Evolutionary conservation across 768 basidiomycete species (phyloP).

Genomic region (Cyclocybe cylindracea): DNA sequence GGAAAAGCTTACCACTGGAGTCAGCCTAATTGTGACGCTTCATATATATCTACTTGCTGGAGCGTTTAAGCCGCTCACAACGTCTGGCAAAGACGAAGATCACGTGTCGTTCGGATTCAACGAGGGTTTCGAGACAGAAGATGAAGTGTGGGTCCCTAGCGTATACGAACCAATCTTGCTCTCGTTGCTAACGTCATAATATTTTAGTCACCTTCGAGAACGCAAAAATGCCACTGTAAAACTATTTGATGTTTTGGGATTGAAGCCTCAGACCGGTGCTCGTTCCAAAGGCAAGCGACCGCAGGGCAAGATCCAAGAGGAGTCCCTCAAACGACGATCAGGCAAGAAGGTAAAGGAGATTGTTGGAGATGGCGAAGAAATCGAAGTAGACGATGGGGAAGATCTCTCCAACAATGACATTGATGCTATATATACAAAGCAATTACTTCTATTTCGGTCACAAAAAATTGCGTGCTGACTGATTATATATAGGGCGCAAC

Average conservation of each 20-base stretch:
- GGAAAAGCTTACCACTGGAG: constrained; percentile 66
- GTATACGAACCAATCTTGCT: neutral
- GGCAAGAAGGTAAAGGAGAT: constrained; percentile 59
- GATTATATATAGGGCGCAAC: constrained; percentile 65
- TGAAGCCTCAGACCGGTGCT: constrained; percentile 62
- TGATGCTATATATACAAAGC: constrained; percentile 85
- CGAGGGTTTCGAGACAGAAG: constrained; percentile 78
- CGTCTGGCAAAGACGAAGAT: constrained; percentile 34
- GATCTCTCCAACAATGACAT: constrained; percentile 81
- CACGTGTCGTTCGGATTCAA: constrained; percentile 49
- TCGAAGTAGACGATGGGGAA: constrained; percentile 83
- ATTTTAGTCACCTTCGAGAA: constrained; percentile 59
- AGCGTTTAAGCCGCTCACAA: constrained; percentile 61
- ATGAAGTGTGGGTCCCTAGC: constrained; percentile 55
- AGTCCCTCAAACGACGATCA: constrained; percentile 41
- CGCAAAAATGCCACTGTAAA: constrained; percentile 73
- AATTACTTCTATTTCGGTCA: constrained; percentile 9
- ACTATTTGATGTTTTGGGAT: constrained; percentile 71
- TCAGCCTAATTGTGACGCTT: constrained; percentile 75
- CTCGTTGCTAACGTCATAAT: neutral
- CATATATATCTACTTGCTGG: constrained; percentile 66
- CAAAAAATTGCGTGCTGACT: constrained; percentile 3
- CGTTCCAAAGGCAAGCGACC: constrained; percentile 29
- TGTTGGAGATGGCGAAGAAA: constrained; percentile 80
- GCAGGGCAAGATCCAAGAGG: constrained; percentile 36